Conservation (phyloP, 73 alveolate species). For the Paramecium sonneborni region DNA sequence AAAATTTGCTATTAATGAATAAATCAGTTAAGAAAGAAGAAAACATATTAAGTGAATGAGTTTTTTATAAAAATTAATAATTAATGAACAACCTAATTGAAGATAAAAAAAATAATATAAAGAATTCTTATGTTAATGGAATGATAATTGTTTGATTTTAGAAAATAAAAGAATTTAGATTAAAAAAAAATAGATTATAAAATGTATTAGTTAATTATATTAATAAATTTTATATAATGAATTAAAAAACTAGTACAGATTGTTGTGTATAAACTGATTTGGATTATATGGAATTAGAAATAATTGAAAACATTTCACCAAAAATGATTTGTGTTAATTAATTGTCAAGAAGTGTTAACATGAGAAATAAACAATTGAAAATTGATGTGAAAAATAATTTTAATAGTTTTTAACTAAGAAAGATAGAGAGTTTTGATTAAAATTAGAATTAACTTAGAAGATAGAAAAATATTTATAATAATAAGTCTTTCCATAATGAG, state of each 20-base stretch:
- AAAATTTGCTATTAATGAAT: no score
- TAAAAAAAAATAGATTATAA: no score
- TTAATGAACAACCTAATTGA: no score
- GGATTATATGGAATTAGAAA: neutral
- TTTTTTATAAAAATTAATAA: no score
- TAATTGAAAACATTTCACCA: neutral
- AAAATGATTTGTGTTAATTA: neutral
- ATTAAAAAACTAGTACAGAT: neutral
- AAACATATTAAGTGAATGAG: no score
- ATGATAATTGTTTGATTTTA: no score
- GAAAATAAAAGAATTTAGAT: no score
- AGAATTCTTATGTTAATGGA: no score
- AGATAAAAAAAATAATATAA: no score
- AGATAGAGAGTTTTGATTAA: neutral
- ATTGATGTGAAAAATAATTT: neutral
- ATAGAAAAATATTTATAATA: neutral
- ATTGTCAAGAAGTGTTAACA: neutral
- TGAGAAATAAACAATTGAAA: neutral
- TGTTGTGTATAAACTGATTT: slow-evolving; percentile 1
- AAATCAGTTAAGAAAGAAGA: no score
- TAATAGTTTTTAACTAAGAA: neutral
- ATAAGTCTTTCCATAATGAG: neutral
- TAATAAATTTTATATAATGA: neutral
- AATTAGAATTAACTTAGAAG: neutral
- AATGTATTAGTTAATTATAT: no score